A percentile compares a stretch with the other conserved stretches of the same genome.
Conservation (phyloP, 2,329 filamentous ascomycete genomes). For the Cercospora citrullina region DNA sequence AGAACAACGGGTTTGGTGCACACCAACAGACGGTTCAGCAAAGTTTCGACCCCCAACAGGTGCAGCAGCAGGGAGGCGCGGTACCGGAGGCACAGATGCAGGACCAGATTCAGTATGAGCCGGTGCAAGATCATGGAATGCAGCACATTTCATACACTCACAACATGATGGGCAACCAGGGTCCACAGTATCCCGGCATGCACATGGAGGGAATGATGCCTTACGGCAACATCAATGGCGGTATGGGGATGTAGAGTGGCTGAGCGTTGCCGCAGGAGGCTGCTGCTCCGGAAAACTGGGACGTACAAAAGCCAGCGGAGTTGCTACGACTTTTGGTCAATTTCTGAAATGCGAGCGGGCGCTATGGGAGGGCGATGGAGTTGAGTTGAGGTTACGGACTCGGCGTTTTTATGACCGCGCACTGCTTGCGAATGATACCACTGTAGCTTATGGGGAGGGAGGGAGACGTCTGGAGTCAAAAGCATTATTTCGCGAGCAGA, state of each 20-base stretch:
- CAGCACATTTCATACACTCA: conserved; percentile 25
- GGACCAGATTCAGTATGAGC: conserved; percentile 36
- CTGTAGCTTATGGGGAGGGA: conserved; percentile 14
- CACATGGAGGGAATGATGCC: conserved; percentile 34
- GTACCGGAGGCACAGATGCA: conserved; percentile 22
- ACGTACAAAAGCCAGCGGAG: neutral
- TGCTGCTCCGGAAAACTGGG: neutral
- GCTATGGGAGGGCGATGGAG: neutral
- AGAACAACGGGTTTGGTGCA: conserved; percentile 8
- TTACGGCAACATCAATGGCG: conserved; percentile 30
- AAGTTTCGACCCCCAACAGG: conserved; percentile 15
- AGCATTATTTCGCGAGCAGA: neutral
- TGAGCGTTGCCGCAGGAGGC: neutral
- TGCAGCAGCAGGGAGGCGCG: conserved; percentile 21
- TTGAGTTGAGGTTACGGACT: neutral
- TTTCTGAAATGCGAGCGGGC: neutral
- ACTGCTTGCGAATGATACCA: conserved; percentile 23
- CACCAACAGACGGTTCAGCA: conserved; percentile 21
- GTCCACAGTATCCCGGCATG: conserved; percentile 29
- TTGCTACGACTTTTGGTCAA: neutral
- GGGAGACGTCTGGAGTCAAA: neutral
- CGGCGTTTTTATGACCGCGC: conserved; percentile 3
- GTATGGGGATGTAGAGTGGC: conserved; percentile 29
- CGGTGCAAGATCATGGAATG: conserved; percentile 27
- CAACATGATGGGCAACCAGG: conserved; percentile 29